A percentile compares a stretch with the other conserved stretches of the same genome.
phyloP scores from a whole-genome alignment of 495 filamentous ascomycete species.

The Aspergillus conjunctus region DNA sequence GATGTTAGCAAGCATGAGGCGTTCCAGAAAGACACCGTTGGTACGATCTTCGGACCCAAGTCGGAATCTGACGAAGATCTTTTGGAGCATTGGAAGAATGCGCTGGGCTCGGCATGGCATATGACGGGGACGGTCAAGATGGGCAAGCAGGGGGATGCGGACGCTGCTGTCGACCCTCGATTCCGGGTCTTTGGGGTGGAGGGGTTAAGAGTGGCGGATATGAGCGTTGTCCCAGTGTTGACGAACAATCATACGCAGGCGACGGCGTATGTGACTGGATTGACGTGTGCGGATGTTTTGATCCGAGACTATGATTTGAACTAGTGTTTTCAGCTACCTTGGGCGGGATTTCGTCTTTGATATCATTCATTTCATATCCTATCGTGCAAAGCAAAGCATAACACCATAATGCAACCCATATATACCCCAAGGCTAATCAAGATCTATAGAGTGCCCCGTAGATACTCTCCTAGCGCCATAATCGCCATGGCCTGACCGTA shows the following conservation, averaged over 20 bases:
- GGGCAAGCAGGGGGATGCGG: conserved; percentile 50
- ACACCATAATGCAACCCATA: no score
- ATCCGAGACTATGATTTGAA: no score
- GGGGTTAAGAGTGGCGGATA: conserved; percentile 61
- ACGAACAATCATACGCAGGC: conserved; percentile 45
- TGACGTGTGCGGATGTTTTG: no score
- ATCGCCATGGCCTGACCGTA: conserved; percentile 80
- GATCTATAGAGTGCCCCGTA: conserved; percentile 52
- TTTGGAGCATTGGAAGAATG: conserved; percentile 48
- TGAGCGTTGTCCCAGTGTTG: conserved; percentile 65
- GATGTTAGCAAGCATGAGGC: conserved; percentile 45
- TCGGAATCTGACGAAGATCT: conserved; percentile 59
- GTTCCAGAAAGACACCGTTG: conserved; percentile 50
- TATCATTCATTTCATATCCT: no score
- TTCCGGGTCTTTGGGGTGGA: conserved; percentile 60
- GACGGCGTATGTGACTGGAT: conserved; percentile 10
- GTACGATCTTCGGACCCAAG: conserved; percentile 44
- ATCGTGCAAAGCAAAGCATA: no score
- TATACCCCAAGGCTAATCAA: background rate
- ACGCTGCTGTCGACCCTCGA: conserved; percentile 56
- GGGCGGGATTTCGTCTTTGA: no score
- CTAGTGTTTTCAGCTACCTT: no score
- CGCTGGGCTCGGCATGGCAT: conserved; percentile 47
- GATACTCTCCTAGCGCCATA: conserved; percentile 67
- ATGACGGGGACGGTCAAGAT: conserved; percentile 66